phyloP scores from a whole-genome alignment of 2,329 filamentous ascomycete species.

The Neofusicoccum sp. region DNA sequence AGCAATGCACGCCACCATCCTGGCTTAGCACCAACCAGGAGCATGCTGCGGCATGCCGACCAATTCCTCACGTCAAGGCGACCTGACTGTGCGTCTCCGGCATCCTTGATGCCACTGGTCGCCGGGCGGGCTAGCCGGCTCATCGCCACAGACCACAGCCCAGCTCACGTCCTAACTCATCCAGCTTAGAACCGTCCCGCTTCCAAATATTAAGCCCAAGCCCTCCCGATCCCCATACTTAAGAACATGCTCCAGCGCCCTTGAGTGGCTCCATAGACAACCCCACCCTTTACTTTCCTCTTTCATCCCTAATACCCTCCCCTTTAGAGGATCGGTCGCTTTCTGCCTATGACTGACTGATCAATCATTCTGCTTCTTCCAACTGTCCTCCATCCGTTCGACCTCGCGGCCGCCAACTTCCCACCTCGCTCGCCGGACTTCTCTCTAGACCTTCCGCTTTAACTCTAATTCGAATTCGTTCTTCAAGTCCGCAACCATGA shows the following conservation, averaged over 20 bases:
- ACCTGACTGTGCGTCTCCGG: conserved; percentile 41
- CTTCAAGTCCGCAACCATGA: conserved; percentile 34
- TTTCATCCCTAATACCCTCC: conserved; percentile 12
- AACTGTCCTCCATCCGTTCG: neutral
- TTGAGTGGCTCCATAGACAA: conserved; percentile 15
- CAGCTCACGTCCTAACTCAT: conserved; percentile 12
- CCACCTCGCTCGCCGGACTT: conserved; percentile 2
- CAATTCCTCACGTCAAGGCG: conserved; percentile 40
- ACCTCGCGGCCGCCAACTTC: neutral
- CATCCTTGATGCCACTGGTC: conserved; percentile 31
- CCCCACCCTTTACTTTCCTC: neutral
- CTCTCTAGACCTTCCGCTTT: neutral
- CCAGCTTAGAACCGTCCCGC: conserved; percentile 19
- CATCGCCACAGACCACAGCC: conserved; percentile 13
- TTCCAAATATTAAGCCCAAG: conserved; percentile 38
- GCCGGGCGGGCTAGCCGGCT: conserved; percentile 32
- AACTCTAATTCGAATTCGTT: conserved; percentile 3
- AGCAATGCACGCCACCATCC: conserved; percentile 18
- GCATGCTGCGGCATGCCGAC: conserved; percentile 13
- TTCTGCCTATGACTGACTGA: conserved; percentile 19
- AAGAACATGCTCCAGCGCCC: conserved; percentile 15
- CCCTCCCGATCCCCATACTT: conserved; percentile 25
- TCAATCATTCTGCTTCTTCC: conserved; percentile 11
- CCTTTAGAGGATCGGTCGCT: conserved; percentile 7
- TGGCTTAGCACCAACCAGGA: conserved; percentile 18